Evolutionary conservation across 768 basidiomycete genomes (phyloP), one percentile per base, ranked within the genome.

Genomic region (Mrakia blollopis): DNA sequence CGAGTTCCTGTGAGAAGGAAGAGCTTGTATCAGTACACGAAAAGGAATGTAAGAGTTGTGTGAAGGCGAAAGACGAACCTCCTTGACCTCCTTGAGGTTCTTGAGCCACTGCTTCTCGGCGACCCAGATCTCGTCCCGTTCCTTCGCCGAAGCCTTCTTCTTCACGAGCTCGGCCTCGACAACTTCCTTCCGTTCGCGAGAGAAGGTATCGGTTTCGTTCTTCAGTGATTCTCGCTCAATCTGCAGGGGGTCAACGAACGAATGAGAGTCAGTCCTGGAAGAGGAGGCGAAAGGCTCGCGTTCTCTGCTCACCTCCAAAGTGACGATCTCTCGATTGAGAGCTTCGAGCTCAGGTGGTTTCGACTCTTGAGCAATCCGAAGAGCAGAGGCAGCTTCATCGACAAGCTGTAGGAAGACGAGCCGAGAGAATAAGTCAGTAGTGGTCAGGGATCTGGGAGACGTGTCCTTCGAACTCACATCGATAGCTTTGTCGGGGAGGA

Each of bases 191-290:
- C 94, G 85, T 83, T 92, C 92, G 1, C 90, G 88, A 71, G 91
- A 92, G 83, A 93, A 92, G 1, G 90, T 88, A 80, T 97, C 94
- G 0, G 87, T 86, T 84, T 96, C 94, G 62, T 93, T 94, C 85
- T 92, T 93, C 78, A 96, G 85, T 79, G 90, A 92, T 83, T 94
- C 93, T 10, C 92, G 85, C 81, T 97, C 94, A 79, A 95, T 97
- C 80, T 81, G 60, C 9, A 21, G 23, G 8, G 35, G 21, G 52
- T n/a, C 18, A 47, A 72, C n/a, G 54, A 21, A 11, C 32, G 7
- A 39, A 10, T 3, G 28, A 10, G 35, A 30, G 65, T 68, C 74
- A 67, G 47, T 65, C 62, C n/a, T 32, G 25, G 21, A 74, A 6
- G 39, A 14, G 28, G 63, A 50, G 13, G 47, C 23, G 21, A 14